Base-by-base conservation (phyloP, 1,139 yeast genomes). In the Oligophagozyma castellii region DNA sequence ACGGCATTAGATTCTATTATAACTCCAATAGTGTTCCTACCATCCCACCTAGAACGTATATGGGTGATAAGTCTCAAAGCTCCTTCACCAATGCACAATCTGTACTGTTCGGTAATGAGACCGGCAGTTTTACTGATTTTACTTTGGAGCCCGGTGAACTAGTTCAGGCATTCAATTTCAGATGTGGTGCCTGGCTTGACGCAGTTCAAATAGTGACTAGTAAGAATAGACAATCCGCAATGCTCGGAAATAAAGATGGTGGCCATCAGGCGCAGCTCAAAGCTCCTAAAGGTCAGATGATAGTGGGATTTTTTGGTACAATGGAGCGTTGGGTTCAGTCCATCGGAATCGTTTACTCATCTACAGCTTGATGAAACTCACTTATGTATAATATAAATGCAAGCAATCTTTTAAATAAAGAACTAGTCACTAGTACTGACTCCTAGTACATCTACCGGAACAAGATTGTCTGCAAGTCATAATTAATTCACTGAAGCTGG, bases 101-200 rank as follows among this genome's bases (percentile, higher is more conserved):
- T 5, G 62, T 57, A 1, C 37, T 70, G 18, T 63, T 78, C 34
- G 96, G 96, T 7, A 72, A 71, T 21, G 62, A 64, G 30, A 80
- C 73, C 3, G 59, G 61, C 2, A 58, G 63, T 27, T 73, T 65
- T 34, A 51, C 74, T 1, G 92, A 78, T 30, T 66, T 77, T 35
- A 50, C 48, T 2, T 46, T 86, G 6, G 56, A 58, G 2, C 54
- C 53, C 0, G 80, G 72, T 20, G 95, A 86, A 46, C 39, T 42
- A 7, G 58, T 89, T 5, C 49, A 61, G 3, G 77, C 75, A 23
- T 60, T 84, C 33, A 63, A 65, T 31, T 58, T 83, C 26, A 63
- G 93, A 37, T 63, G 73, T 29, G 96, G 96, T 5, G 74, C 67
- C 2, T 89, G 96, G 95, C 61, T 89, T 11, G 96, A 89, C 58